Conservation (phyloP, 495 filamentous ascomycete species). For the Aspergillus egyptiacus region DNA sequence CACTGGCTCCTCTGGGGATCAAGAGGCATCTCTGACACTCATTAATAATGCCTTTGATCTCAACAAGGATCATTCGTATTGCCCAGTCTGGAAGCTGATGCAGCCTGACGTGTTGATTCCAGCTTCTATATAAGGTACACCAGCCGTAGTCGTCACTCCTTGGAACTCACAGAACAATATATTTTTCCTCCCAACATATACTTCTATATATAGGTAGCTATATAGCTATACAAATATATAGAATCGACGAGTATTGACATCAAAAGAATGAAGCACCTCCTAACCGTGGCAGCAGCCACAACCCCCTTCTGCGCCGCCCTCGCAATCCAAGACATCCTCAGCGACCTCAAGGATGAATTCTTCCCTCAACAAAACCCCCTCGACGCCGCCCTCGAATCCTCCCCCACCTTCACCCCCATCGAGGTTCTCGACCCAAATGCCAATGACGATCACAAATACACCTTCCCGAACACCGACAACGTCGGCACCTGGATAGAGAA, state of each 20-base stretch:
- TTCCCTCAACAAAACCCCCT: background rate
- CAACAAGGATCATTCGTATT: background rate
- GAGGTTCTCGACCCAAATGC: background rate
- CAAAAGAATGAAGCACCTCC: conserved; percentile 1
- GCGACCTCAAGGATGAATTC: conserved; percentile 1
- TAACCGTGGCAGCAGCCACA: background rate
- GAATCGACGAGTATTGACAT: too few relatives aligned
- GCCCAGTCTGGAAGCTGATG: background rate
- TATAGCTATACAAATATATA: background rate
- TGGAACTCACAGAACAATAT: too few relatives aligned
- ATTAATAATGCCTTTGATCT: too few relatives aligned
- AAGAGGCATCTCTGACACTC: too few relatives aligned
- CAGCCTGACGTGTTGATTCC: background rate
- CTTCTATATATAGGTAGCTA: too few relatives aligned
- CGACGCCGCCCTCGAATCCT: background rate
- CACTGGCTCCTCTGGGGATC: background rate
- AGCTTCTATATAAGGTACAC: too few relatives aligned
- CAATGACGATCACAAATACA: background rate
- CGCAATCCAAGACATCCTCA: conserved; percentile 7
- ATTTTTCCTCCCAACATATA: too few relatives aligned
- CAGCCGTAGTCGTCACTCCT: too few relatives aligned
- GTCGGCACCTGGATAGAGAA: background rate
- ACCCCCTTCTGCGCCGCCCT: background rate
- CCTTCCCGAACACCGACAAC: background rate
- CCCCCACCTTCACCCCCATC: conserved; percentile 2